Evolutionary conservation across 2,329 filamentous ascomycete genomes (phyloP).

Genomic region (Phyllosticta ampelicida): DNA sequence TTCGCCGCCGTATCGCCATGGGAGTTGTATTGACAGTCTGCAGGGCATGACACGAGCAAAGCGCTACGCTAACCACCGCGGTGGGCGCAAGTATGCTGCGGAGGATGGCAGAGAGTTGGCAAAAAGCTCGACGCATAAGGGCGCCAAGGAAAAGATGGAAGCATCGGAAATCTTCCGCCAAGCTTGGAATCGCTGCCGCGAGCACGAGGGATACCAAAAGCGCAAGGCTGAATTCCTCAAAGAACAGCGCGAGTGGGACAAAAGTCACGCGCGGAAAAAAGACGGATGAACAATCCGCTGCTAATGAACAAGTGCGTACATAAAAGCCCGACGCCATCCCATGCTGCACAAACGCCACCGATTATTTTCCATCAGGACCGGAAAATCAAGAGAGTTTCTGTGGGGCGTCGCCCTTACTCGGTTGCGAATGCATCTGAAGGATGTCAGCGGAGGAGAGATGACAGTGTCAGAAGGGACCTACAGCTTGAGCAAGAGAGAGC

Average conservation of each 20-base stretch:
- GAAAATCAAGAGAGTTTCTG: no score
- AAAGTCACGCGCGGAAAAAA: conserved; percentile 11
- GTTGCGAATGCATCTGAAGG: conserved; percentile 1
- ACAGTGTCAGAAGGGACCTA: conserved; percentile 27
- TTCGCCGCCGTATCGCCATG: background rate
- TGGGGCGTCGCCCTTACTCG: background rate
- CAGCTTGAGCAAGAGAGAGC: conserved; percentile 60
- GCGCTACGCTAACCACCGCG: conserved; percentile 46
- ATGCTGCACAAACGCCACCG: background rate
- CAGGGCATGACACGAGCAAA: conserved; percentile 49
- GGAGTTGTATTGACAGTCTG: background rate
- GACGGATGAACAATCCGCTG: background rate
- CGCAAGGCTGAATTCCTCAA: conserved; percentile 37
- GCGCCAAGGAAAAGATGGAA: conserved; percentile 39
- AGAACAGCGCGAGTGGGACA: conserved; percentile 37
- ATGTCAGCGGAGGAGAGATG: background rate
- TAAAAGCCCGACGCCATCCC: no score
- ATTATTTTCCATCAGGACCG: no score
- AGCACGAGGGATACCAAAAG: conserved; percentile 33
- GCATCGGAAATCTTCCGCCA: conserved; percentile 40
- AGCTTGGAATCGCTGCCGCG: conserved; percentile 39
- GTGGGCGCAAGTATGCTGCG: conserved; percentile 45
- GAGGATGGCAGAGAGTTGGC: conserved; percentile 30
- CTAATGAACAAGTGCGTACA: background rate
- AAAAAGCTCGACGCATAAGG: conserved; percentile 36